Evolutionary conservation across 164 flowering plant species (phyloP), one percentile per base, ranked within the genome.

Genomic region (Warburgia ugandensis): DNA sequence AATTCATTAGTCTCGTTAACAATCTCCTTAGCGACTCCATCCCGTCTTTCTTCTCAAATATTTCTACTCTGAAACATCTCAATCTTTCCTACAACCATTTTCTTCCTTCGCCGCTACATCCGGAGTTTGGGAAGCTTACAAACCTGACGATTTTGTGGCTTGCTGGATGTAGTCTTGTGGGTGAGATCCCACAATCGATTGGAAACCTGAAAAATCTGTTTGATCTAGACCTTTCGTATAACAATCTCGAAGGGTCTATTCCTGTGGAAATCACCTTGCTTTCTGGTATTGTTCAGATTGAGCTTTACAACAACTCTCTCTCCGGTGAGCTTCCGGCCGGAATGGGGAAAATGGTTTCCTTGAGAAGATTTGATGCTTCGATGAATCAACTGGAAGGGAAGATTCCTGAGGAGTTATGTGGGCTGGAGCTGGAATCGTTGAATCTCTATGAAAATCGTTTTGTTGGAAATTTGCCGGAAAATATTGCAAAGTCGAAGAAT

Each of bases 11-110:
- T 3, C 68, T 94, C 4, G 76, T 79, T 21, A 63, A 53, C 21
- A 94, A 86, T 49, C 75, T 89, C 50, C 31, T 94, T 14, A 72
- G 79, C 46, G 96, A 85, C 6, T 46, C 68, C 0, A 37, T 89
- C 1, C 97, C 96, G 10, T 11, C 78, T 0, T 55, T 67, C 50
- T 57, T 83, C 6, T 80, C 79, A 3, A 84, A 86, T 41, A 55
- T 94, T 25, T 38, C 76, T 6, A 67, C 78, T 1, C 73, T 94
- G 22, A 78, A 65, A 42, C 77, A 71, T 68, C 75, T 94, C 13
- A 86, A 84, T 33, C 63, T 88, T 22, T 79, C 94, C 0, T 83
- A 77, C 61, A 94, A 94, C 58, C 87, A 91, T 43, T 89, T 86
- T 57, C 8, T 44, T 0, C 83, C 88, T 53, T 68, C 88, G 61